Conservation (phyloP, 2,329 filamentous ascomycete genomes). For the Fusarium sterilihyphosum region DNA sequence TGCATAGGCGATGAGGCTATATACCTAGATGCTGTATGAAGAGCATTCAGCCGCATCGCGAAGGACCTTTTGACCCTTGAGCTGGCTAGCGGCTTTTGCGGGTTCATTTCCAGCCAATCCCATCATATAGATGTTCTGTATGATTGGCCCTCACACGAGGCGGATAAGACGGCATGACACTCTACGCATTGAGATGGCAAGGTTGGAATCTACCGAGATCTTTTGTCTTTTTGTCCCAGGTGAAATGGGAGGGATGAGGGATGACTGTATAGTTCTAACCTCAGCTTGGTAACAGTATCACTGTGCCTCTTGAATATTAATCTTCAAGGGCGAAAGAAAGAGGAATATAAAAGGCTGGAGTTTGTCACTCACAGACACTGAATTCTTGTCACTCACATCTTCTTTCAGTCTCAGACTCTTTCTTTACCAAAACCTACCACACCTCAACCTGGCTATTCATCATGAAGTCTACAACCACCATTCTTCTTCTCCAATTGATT, state of each 20-base stretch:
- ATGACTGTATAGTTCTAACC: neutral
- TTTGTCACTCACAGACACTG: neutral
- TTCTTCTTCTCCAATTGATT: neutral
- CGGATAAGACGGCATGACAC: neutral
- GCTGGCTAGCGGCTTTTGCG: neutral
- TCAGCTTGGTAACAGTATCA: rapidly evolving
- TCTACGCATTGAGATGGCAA: neutral
- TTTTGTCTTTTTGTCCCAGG: neutral
- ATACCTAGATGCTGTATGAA: neutral
- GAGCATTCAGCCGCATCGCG: neutral
- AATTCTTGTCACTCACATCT: neutral
- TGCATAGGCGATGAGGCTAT: neutral
- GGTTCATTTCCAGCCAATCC: neutral
- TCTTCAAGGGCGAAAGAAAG: neutral
- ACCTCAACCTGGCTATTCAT: neutral
- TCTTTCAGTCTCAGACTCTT: neutral
- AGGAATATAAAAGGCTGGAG: neutral
- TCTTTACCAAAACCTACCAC: no score
- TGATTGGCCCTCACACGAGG: neutral
- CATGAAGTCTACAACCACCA: neutral
- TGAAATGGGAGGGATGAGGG: neutral
- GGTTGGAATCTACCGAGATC: neutral
- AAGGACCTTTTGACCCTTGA: neutral
- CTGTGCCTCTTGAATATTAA: neutral
- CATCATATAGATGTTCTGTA: neutral